Evolutionary conservation across 345 rosid genomes (phyloP).

Genomic region (Adansonia digitata): DNA sequence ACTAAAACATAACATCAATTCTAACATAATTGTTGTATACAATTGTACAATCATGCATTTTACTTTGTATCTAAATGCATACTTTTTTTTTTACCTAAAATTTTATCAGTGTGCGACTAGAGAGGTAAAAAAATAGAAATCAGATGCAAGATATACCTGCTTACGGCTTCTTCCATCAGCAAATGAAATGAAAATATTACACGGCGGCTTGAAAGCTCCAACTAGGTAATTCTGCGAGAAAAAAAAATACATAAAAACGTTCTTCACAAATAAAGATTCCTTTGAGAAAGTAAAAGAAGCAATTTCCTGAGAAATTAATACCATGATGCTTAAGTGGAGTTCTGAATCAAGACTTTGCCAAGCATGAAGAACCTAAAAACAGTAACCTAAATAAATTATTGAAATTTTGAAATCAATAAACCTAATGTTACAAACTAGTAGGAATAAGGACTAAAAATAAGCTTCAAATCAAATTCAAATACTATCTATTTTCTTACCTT

Average conservation of each 20-base stretch:
- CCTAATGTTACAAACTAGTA: background rate
- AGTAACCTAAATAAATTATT: background rate
- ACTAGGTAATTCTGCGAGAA: conserved; percentile 34
- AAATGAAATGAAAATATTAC: conserved; percentile 35
- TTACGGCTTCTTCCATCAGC: conserved; percentile 45
- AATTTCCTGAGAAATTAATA: conserved; percentile 9
- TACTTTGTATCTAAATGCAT: background rate
- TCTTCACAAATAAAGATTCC: background rate
- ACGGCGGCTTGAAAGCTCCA: conserved; percentile 59
- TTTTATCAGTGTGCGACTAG: background rate
- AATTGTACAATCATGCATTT: background rate
- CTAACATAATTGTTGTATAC: background rate
- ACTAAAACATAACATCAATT: background rate
- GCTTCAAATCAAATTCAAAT: background rate
- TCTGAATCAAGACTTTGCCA: background rate
- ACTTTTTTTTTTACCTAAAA: background rate
- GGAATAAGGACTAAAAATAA: background rate
- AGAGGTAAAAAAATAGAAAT: background rate
- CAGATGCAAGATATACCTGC: conserved; percentile 29
- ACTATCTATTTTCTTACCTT: background rate
- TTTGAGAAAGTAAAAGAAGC: background rate
- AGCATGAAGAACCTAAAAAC: conserved; percentile 16
- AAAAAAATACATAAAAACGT: background rate
- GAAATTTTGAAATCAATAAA: background rate
- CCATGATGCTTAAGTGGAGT: conserved; percentile 19